Evolutionary conservation across 2,329 filamentous ascomycete genomes (phyloP).

Genomic region (Monosporascus sp.): DNA sequence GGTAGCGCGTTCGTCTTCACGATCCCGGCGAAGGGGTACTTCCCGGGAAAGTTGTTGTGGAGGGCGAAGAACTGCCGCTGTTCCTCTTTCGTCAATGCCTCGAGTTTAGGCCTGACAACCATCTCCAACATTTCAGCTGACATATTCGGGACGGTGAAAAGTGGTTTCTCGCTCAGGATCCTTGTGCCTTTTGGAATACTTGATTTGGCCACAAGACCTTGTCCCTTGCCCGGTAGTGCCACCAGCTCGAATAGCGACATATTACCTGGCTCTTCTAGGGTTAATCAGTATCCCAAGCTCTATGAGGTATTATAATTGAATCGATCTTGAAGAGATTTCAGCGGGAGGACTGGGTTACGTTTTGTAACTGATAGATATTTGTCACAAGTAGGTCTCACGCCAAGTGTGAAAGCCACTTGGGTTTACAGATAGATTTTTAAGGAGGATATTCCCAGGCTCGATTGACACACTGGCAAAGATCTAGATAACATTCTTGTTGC

Average conservation of each 20-base stretch:
- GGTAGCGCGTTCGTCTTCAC: constrained; percentile 28
- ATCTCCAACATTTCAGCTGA: neutral
- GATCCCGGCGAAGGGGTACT: constrained; percentile 19
- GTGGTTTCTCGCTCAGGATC: constrained; percentile 33
- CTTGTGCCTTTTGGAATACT: constrained; percentile 33
- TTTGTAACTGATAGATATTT: no score
- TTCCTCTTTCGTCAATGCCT: constrained; percentile 8
- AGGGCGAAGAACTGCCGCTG: constrained; percentile 18
- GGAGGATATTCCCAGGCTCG: no score
- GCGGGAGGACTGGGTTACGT: no score
- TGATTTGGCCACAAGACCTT: constrained; percentile 32
- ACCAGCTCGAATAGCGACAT: neutral
- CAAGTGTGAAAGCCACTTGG: no score
- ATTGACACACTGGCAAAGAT: no score
- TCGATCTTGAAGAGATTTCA: no score
- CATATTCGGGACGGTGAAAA: constrained; percentile 24
- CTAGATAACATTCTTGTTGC: no score
- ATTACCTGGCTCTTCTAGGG: no score
- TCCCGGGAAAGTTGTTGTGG: constrained; percentile 28
- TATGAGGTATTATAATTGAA: no score
- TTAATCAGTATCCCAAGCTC: no score
- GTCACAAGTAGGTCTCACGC: no score
- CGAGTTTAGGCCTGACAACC: constrained; percentile 6
- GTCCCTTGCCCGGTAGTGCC: constrained; percentile 30
- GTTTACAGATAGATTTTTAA: no score